Evolutionary conservation across 1,284 basidiomycete species (phyloP).

Genomic region (Malassezia psittaci): DNA sequence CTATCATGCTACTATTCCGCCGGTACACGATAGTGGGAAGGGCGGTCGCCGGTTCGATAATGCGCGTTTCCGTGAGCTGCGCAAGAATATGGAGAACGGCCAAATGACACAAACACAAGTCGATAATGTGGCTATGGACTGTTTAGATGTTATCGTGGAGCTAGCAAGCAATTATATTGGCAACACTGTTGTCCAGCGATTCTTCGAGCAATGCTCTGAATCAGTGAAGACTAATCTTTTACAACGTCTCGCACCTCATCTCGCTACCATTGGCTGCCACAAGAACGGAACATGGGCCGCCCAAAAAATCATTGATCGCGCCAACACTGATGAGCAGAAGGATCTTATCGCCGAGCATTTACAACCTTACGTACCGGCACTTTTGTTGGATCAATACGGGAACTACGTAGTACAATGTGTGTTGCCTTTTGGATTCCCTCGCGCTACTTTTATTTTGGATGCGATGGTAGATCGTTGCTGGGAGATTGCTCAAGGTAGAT

Average conservation of each 20-base stretch:
- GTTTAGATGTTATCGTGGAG: conserved; percentile 70
- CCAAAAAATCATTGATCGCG: conserved; percentile 79
- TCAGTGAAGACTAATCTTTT: conserved; percentile 74
- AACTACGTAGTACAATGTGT: conserved; percentile 97
- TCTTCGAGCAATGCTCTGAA: conserved; percentile 81
- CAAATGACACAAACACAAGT: conserved; percentile 75
- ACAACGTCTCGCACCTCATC: conserved; percentile 80
- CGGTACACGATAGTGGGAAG: conserved; percentile 29
- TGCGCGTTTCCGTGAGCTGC: conserved; percentile 83
- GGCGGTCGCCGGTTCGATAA: conserved; percentile 65
- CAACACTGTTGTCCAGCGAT: conserved; percentile 92
- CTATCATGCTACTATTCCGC: conserved; percentile 38
- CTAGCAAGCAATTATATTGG: conserved; percentile 97
- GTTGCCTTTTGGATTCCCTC: conserved; percentile 75
- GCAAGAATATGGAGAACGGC: conserved; percentile 75
- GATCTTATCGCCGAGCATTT: conserved; percentile 73
- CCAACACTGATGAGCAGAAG: conserved; percentile 77
- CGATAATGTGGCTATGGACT: conserved; percentile 76
- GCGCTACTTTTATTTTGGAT: conserved; percentile 91
- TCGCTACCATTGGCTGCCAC: conserved; percentile 96
- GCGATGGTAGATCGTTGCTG: conserved; percentile 96
- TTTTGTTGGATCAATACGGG: conserved; percentile 89
- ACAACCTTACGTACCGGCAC: conserved; percentile 78
- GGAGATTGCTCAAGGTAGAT: conserved; percentile 92
- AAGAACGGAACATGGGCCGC: conserved; percentile 99